Base-by-base conservation (phyloP, 345 rosid genomes). In the Lumnitzera littorea region DNA sequence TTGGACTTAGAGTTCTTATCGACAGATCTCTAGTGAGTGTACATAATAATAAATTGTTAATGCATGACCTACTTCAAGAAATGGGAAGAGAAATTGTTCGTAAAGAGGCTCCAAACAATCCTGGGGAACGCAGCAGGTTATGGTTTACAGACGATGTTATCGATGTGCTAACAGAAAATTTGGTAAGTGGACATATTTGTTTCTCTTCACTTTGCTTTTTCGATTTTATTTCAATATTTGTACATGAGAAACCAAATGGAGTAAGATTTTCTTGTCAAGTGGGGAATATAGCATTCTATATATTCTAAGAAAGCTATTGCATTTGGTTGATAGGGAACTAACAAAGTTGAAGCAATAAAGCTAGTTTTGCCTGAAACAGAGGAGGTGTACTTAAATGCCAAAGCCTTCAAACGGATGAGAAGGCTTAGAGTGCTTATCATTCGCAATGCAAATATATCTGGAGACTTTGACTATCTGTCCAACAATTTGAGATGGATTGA, bases 71-170 rank as follows among this genome's bases (percentile, higher is more conserved):
- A 57, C 65, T 76, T 24, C 61, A 62, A 68, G 71, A 68, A 54
- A 65, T 76, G 74, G 82, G 82, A 27, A 67, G 65, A 24, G 78
- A 68, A 24, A 70, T 67, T 51, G 75, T 75, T 53, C 58, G 58
- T 6, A 63, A 48, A 48, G 67, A 75, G 66, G 71, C 70, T 51
- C 71, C 71, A 2, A 48, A 63, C 47, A 67, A 75, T 58, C 75
- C 75, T 14, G 68, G 75, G 36, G 67, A 67, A 46, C 65, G 70
- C 41, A 75, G 68, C 43, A 60, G 75, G 47, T 51, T 75, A 48
- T 75, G 79, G 70, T 46, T 59, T 15, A 29, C 67, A 1, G 58
- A 68, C 10, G 75, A 75, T 51, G 55, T 61, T 24, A 25, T n/a
- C 17, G 70, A 63, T 64, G 65, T 75, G 12, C 41, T 67, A 51